These are phyloP conservation scores for Monilinia fructigena DNA, from an alignment of 2,329 filamentous ascomycete genomes.

Conservation along the genomic window DNA sequence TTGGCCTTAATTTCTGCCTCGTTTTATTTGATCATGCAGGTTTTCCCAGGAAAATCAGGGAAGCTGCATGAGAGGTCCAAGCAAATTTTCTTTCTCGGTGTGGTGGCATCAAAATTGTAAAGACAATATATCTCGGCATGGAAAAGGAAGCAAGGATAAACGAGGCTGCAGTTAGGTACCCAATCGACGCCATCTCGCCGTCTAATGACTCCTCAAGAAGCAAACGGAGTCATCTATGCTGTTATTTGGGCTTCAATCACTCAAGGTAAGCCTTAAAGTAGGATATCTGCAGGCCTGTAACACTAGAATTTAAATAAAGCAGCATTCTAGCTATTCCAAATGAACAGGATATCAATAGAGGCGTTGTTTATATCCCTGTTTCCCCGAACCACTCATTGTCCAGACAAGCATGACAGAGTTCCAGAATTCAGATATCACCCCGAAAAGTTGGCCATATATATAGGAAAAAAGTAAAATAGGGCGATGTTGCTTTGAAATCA, in stretches of 20 bases:
- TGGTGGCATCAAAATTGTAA: background rate
- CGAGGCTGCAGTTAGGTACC: background rate
- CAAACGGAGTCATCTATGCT: constrained; percentile 12
- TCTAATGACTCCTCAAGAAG: background rate
- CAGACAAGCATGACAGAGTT: background rate
- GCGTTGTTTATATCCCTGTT: constrained; percentile 16
- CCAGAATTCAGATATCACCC: background rate
- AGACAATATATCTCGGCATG: constrained; percentile 12
- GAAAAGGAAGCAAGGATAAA: constrained; percentile 12
- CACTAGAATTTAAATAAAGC: constrained; percentile 7
- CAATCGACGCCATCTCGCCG: constrained; percentile 9
- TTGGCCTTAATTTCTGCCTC: constrained; percentile 17
- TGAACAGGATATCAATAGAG: constrained; percentile 7
- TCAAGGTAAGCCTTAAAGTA: background rate
- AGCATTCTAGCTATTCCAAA: constrained; percentile 9
- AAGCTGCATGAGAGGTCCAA: background rate
- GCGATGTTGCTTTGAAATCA: constrained; percentile 7
- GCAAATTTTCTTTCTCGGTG: background rate
- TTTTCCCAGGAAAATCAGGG: background rate
- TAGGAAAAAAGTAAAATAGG: constrained; percentile 2
- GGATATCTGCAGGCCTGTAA: background rate
- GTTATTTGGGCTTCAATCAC: constrained; percentile 9
- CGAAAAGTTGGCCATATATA: background rate
- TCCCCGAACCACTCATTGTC: constrained; percentile 21
- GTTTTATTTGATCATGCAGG: constrained; percentile 6